Conservation (phyloP, 2,329 filamentous ascomycete genomes). For the Fusarium chaquense region DNA sequence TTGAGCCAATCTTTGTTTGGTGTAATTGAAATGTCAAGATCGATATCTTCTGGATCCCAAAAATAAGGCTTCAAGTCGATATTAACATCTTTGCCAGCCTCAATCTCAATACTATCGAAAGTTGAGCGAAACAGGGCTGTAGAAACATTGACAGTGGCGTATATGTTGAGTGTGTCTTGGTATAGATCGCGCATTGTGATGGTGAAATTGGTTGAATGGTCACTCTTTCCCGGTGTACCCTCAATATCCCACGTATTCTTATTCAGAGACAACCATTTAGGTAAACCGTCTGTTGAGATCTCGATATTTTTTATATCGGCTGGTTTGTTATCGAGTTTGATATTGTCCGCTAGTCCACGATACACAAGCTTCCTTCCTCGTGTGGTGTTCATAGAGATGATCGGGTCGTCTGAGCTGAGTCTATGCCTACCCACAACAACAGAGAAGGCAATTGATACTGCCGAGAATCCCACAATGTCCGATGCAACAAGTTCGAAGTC, state of each 20-base stretch:
- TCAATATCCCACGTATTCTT: slow-evolving; percentile 69
- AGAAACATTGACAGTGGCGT: slow-evolving; percentile 57
- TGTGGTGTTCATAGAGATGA: slow-evolving; percentile 69
- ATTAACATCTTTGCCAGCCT: slow-evolving; percentile 56
- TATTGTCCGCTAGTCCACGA: slow-evolving; percentile 60
- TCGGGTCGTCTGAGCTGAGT: slow-evolving; percentile 71
- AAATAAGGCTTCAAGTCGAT: slow-evolving; percentile 60
- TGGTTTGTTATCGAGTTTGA: slow-evolving; percentile 69
- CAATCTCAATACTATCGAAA: slow-evolving; percentile 56
- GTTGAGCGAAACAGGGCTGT: slow-evolving; percentile 57
- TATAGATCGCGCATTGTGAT: slow-evolving; percentile 70
- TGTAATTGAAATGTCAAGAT: slow-evolving; percentile 53
- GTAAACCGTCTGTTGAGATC: slow-evolving; percentile 64
- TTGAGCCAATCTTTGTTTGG: slow-evolving; percentile 59
- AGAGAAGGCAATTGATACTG: slow-evolving; percentile 73
- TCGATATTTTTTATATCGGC: slow-evolving; percentile 64
- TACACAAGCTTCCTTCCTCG: slow-evolving; percentile 65
- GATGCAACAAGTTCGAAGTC: slow-evolving; percentile 80
- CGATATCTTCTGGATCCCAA: slow-evolving; percentile 54
- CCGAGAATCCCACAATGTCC: slow-evolving; percentile 82
- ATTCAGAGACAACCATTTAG: slow-evolving; percentile 78
- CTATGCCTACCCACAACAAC: slow-evolving; percentile 79
- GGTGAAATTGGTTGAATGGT: slow-evolving; percentile 71
- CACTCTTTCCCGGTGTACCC: slow-evolving; percentile 72
- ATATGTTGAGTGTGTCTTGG: slow-evolving; percentile 69